A percentile compares a stretch with the other conserved stretches of the same genome.
Conservation (phyloP, 2,329 filamentous ascomycete genomes). For the Amauroascus verrucosus region DNA sequence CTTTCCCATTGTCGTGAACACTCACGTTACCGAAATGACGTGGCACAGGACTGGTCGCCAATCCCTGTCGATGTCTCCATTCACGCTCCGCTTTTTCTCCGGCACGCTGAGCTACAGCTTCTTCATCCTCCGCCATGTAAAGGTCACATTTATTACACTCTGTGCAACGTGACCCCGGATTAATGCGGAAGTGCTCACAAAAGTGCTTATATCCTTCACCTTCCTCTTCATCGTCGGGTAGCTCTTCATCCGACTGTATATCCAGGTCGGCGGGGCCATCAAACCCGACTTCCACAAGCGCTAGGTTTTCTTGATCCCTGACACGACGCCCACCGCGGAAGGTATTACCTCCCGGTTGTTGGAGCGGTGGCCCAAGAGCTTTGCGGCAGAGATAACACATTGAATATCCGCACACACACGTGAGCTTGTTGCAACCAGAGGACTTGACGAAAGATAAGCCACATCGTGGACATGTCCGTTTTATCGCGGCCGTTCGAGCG, state of each 20-base stretch:
- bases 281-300: constrained; percentile 7
- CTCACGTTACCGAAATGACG: constrained; percentile 8
- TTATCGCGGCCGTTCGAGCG: constrained; percentile 86
- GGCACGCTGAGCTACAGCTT: constrained; percentile 56
- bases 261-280: constrained; percentile 11
- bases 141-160: constrained; percentile 76
- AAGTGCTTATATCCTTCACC: constrained; percentile 82
- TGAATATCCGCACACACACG: constrained; percentile 87
- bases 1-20: background rate
- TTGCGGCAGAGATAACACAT: constrained; percentile 97
- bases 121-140: constrained; percentile 60
- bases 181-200: constrained; percentile 84
- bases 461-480: constrained; percentile 87
- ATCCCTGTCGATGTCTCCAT: constrained; percentile 57
- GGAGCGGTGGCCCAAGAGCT: constrained; percentile 37
- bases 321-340: background rate
- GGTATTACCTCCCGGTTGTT: background rate
- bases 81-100: constrained; percentile 60
- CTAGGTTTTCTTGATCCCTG: background rate
- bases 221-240: constrained; percentile 27
- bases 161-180: constrained; percentile 62
- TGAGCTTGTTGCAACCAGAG: constrained; percentile 91
- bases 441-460: constrained; percentile 87
- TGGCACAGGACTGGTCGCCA: constrained; percentile 14
- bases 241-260: constrained; percentile 12